Conservation (phyloP, 495 filamentous ascomycete species). For the Alectoria sarmentosa region DNA sequence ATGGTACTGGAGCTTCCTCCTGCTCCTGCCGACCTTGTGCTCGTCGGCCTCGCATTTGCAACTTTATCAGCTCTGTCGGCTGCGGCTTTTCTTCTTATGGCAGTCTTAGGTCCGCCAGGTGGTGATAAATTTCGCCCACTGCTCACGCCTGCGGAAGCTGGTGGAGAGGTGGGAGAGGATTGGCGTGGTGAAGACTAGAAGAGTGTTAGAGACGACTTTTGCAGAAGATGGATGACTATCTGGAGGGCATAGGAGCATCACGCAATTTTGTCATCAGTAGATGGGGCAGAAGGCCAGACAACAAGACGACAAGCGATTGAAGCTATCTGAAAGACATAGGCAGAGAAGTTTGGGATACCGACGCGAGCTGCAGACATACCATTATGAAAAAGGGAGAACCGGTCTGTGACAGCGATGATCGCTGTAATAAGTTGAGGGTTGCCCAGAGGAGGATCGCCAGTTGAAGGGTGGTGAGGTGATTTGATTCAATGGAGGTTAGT, state of each 20-base stretch:
- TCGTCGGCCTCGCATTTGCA: constrained; percentile 82
- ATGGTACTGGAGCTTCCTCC: constrained; percentile 96
- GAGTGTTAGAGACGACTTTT: not conserved
- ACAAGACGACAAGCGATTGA: not conserved
- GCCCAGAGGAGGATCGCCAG: not conserved
- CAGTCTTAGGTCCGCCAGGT: constrained; percentile 92
- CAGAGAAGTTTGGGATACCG: not conserved
- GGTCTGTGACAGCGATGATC: not conserved
- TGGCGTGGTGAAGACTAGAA: constrained; percentile 68
- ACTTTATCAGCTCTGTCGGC: constrained; percentile 93
- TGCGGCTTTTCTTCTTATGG: constrained; percentile 85
- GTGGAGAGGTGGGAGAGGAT: constrained; percentile 51
- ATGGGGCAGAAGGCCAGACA: not conserved
- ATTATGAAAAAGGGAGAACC: not conserved
- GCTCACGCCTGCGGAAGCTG: constrained; percentile 51
- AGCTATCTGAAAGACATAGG: not conserved
- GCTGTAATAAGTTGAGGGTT: not conserved
- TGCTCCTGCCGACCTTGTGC: constrained; percentile 87
- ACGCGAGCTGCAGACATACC: constrained; percentile 10
- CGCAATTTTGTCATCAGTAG: not conserved
- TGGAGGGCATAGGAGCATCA: not conserved
- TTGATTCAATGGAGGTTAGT: not conserved
- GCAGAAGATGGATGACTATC: not conserved
- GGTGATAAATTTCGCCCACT: constrained; percentile 77
- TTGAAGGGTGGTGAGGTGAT: not conserved